These are phyloP conservation scores for Volutella citrinella DNA, from an alignment of 2,329 filamentous ascomycete species.

Conservation along the genomic window DNA sequence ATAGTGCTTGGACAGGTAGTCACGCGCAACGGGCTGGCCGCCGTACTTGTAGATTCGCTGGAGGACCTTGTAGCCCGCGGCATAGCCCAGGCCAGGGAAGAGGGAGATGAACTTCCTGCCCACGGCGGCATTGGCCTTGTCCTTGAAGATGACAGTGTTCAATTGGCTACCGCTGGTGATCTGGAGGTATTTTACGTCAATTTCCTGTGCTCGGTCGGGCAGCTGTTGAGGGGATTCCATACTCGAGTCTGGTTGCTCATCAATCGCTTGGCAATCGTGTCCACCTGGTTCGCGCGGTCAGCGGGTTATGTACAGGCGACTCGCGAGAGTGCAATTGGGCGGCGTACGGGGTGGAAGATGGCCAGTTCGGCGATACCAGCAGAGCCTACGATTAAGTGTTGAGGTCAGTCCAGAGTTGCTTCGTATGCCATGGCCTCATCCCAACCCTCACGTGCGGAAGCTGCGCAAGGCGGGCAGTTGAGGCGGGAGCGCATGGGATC, in stretches of 20 bases:
- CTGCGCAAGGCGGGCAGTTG: no score
- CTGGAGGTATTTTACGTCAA: slow-evolving; percentile 22
- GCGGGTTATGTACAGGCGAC: no score
- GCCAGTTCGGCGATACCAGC: slow-evolving; percentile 91
- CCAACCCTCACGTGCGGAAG: no score
- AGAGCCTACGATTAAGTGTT: slow-evolving; percentile 71
- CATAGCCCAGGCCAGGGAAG: slow-evolving; percentile 95
- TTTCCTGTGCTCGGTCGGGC: slow-evolving; percentile 5
- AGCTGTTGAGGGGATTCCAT: slow-evolving; percentile 49
- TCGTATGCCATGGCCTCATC: not conserved
- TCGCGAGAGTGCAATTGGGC: slow-evolving; percentile 6
- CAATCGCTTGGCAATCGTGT: slow-evolving; percentile 96
- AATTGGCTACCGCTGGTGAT: slow-evolving; percentile 53
- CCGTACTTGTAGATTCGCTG: slow-evolving; percentile 99
- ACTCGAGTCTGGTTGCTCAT: slow-evolving; percentile 87
- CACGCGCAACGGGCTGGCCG: slow-evolving; percentile 90
- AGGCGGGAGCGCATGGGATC: not conserved
- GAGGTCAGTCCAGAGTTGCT: slow-evolving; percentile 17
- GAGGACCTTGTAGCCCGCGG: slow-evolving; percentile 94
- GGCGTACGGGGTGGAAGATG: slow-evolving; percentile 84
- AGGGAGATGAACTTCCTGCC: slow-evolving; percentile 86
- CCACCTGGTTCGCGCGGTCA: slow-evolving; percentile 58
- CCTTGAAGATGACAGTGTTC: slow-evolving; percentile 91
- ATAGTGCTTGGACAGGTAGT: slow-evolving; percentile 80
- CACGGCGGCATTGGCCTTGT: slow-evolving; percentile 70